Base-by-base conservation (phyloP, 2,329 filamentous ascomycete species). In the Alternaria hordeiaustralica region DNA sequence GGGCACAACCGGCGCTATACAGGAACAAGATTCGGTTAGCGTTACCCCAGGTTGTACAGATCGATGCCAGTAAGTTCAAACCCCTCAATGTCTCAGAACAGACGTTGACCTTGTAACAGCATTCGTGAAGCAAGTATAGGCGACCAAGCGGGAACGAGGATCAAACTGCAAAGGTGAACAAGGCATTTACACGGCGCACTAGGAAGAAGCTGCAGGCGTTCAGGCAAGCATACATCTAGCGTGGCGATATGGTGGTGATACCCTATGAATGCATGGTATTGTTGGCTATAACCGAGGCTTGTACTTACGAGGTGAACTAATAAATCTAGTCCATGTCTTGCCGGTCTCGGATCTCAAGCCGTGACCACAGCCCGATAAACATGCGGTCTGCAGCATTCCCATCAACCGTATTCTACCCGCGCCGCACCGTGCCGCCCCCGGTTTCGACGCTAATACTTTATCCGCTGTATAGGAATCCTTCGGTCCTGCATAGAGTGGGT, bases 21-120 rank as follows among this genome's bases (percentile, higher is more conserved):
- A 86, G 96, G 75, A 98, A 97, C 82, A 99, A 99, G 82, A 89
- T 99, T 46, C 87, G 91, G 63, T 82, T 99, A 79, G 92, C 94
- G 33, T 81, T 99, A 80, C 96, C 96, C 61, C 91, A 96, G 79
- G 84, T 99, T 56, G 88, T 88, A 78, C 94, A 99, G 84, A 97
- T 99, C 78, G 96, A 99, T 87, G 96, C 96, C 63, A 96, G 95
- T 97, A 85, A 89, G 94, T 92, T 30, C 49, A 15, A 5, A 15
- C 4, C 28, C 11, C 36, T 2, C 43, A 15, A 18, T 15, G 4
- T 26, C 4, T n/a, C 43, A 4, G 10, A 11, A 18, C 23, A 23
- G 1, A 12, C 4, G 3, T 13, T 57, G 45, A 61, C 28, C 2
- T 11, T n/a, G 7, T 10, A 13, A 5, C 51, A 70, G 63, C 65